Base-by-base conservation (phyloP, 352 stramenopile genomes). In the Globisporangium splendens region DNA sequence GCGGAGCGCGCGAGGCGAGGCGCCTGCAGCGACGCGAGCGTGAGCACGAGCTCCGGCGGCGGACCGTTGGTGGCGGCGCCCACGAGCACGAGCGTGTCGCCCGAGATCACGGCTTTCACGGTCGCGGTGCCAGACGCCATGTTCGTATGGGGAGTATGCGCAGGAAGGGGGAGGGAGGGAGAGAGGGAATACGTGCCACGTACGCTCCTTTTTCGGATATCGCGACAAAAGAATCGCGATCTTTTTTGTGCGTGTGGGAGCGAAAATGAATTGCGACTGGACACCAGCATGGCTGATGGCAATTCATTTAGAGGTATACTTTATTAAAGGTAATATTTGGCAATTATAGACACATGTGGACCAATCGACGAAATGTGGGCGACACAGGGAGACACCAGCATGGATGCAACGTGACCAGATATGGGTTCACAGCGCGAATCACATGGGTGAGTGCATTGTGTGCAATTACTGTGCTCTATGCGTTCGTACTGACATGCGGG, bases 91-190 rank as follows among this genome's bases (percentile, higher is more conserved):
- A 99, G 74, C 42, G 97, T 99, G 78, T 99, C 97, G 56, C 97
- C 97, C 43, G 91, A 98, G 42, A 99, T 73, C 53, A 99, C 96
- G 53, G 91, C 96, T 73, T 99, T 99, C 62, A 99, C 96, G 52
- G 88, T 97, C 54, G 94, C 95, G 62, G 80, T 84, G 64, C 86
- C 86, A 46, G 86, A 93, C 48, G 85, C 83, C 85, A 95, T 93
- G 43, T 46, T 35, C 47, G 38, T 42, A 13, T n/a, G 10, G 39
- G 12, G 13, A n/a, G 5, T 44, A 42, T 56, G 50, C 11, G n/a
- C 10, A 47, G 15, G 41, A 46, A 35, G 39, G 17, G 18, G 56
- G 35, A 41, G 12, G 28, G 56, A 50, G 50, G 50, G 55, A 46
- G 43, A 47, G 47, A 57, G 12, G 43, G 38, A 24, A 18, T 14